phyloP scores from a whole-genome alignment of 108 stramenopile genomes.

The Bacterosira constricta region DNA sequence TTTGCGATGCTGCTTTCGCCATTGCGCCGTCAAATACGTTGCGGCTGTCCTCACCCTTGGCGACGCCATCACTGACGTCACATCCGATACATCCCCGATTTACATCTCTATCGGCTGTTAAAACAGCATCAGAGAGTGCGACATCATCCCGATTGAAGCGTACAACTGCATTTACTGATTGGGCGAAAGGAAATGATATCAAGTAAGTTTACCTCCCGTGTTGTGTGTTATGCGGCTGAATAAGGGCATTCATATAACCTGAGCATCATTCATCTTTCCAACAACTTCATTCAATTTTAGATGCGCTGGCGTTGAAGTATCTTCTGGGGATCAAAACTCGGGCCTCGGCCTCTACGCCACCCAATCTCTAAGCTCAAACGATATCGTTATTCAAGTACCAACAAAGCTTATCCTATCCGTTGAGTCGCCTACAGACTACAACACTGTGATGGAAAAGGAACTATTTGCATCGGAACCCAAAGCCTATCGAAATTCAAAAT shows the following conservation, averaged over 20 bases:
- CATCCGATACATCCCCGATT: background rate
- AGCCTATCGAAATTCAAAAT: conserved; percentile 52
- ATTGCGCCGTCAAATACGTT: background rate
- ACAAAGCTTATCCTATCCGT: conserved; percentile 67
- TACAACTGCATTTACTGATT: conserved; percentile 35
- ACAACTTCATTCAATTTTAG: conserved; percentile 3
- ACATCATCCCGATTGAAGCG: conserved; percentile 37
- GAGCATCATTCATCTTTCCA: background rate
- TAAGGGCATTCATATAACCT: background rate
- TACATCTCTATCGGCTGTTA: conserved; percentile 13
- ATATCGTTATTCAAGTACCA: conserved; percentile 70
- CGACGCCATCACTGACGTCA: background rate
- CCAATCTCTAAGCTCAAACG: conserved; percentile 40
- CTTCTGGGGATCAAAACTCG: conserved; percentile 27
- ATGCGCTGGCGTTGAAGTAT: conserved; percentile 36
- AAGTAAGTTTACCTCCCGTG: conserved; percentile 20
- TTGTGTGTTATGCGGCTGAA: background rate
- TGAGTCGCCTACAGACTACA: conserved; percentile 60
- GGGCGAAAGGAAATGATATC: conserved; percentile 48
- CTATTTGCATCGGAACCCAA: conserved; percentile 48
- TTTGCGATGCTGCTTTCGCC: background rate
- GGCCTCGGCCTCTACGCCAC: conserved; percentile 69
- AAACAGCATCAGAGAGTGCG: conserved; percentile 16
- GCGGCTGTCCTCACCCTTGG: background rate
- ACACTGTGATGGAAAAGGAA: conserved; percentile 32